phyloP scores from a whole-genome alignment of 495 filamentous ascomycete species.

The Xylaria intraflava region DNA sequence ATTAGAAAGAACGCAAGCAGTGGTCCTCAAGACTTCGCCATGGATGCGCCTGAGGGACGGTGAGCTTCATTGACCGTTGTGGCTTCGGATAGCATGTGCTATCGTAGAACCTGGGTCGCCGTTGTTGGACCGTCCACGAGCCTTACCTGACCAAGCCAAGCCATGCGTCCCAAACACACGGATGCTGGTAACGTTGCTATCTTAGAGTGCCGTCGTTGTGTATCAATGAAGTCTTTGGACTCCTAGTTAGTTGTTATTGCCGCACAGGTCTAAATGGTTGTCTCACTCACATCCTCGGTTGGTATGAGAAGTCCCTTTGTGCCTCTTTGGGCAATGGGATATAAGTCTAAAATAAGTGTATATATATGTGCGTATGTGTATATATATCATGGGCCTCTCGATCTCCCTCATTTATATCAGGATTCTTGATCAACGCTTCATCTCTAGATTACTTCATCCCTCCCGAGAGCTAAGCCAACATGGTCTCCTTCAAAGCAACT shows the following conservation, averaged over 20 bases:
- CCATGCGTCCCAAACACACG: not conserved
- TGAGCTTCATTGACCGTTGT: constrained; percentile 12
- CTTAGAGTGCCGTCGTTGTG: constrained; percentile 10
- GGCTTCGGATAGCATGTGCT: constrained; percentile 11
- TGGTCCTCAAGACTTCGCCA: constrained; percentile 8
- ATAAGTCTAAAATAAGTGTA: constrained; percentile 1
- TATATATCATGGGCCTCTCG: constrained; percentile 1
- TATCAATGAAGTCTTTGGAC: not conserved
- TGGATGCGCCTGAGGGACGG: constrained; percentile 12
- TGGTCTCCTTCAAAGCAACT: constrained; percentile 22
- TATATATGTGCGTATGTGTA: constrained; percentile 10
- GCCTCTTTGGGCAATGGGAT: not conserved
- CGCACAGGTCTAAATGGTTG: not conserved
- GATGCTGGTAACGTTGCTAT: constrained; percentile 28
- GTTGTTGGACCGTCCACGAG: constrained; percentile 7
- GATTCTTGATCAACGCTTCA: constrained; percentile 5
- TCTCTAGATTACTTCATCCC: constrained; percentile 13
- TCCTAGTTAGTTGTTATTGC: not conserved
- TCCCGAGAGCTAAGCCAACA: constrained; percentile 12
- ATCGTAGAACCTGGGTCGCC: constrained; percentile 7
- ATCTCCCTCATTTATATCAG: not conserved
- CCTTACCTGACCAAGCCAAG: not conserved
- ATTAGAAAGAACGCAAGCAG: constrained; percentile 21
- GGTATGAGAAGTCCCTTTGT: not conserved
- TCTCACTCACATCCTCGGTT: not conserved